A percentile compares a stretch with the other conserved stretches of the same genome.
phyloP scores from a whole-genome alignment of 805 yeast genomes.

The Wickerhamiella sorbophila region DNA sequence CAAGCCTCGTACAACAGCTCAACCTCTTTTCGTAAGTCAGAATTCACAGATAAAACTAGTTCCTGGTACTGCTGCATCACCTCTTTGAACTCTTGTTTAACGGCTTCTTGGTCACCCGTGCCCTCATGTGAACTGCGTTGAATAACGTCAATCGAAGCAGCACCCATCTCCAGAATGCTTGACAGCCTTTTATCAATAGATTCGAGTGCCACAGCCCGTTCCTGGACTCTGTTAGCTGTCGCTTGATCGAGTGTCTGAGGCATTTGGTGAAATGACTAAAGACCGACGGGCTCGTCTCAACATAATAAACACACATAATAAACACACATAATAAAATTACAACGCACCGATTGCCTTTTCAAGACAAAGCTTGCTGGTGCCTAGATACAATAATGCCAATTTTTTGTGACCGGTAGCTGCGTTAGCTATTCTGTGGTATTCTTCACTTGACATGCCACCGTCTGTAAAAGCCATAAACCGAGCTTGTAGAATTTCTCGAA shows the following conservation, averaged over 20 bases:
- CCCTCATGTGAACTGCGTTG: constrained; percentile 18
- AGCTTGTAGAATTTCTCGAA: not conserved
- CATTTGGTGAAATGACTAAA: not conserved
- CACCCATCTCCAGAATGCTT: constrained; percentile 18
- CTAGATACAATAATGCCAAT: not conserved
- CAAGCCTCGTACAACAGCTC: constrained; percentile 39
- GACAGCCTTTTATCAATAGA: constrained; percentile 18
- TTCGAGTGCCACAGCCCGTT: constrained; percentile 20
- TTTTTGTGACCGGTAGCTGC: not conserved
- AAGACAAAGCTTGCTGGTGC: not conserved
- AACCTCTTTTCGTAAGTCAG: constrained; percentile 50
- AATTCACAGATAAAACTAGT: constrained; percentile 44
- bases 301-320: not conserved
- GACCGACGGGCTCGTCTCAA: not conserved
- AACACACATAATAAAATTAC: not conserved
- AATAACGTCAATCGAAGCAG: constrained; percentile 18
- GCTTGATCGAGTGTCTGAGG: not conserved
- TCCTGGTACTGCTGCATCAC: constrained; percentile 38
- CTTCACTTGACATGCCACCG: not conserved
- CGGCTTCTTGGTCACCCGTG: constrained; percentile 10
- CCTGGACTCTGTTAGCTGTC: constrained; percentile 3
- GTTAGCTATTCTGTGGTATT: not conserved
- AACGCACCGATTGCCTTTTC: not conserved
- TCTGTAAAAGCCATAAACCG: not conserved
- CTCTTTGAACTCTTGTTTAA: constrained; percentile 29